Evolutionary conservation across 1,139 yeast genomes (phyloP).

Genomic region (Meyerozyma elateridarum): DNA sequence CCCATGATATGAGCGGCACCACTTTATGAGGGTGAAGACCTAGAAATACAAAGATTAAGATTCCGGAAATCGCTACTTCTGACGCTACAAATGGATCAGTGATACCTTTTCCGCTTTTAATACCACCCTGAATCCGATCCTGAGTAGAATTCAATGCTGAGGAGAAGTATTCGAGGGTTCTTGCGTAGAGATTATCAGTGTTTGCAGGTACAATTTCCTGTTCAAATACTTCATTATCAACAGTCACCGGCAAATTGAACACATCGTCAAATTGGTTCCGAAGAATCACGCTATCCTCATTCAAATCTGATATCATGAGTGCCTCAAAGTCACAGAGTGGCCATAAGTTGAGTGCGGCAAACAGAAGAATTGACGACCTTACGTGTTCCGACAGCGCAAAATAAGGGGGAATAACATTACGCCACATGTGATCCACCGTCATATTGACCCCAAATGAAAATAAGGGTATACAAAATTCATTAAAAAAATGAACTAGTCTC

Average conservation of each 20-base stretch:
- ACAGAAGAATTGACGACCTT: slow-evolving; percentile 20
- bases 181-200: not conserved
- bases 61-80: slow-evolving; percentile 20
- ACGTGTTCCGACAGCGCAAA: slow-evolving; percentile 20
- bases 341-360: slow-evolving; percentile 19
- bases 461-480: slow-evolving; percentile 1
- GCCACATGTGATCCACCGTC: not conserved
- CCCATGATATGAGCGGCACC: slow-evolving; percentile 15
- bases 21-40: slow-evolving; percentile 29
- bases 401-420: slow-evolving; percentile 6
- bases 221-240: too few relatives aligned
- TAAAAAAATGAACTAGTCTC: slow-evolving; percentile 5
- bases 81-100: slow-evolving; percentile 11
- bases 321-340: slow-evolving; percentile 15
- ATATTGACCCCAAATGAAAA: slow-evolving; percentile 2
- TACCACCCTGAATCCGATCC: too few relatives aligned
- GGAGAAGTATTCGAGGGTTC: slow-evolving; percentile 2
- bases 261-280: too few relatives aligned
- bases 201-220: not conserved
- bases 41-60: slow-evolving; percentile 24
- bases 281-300: too few relatives aligned
- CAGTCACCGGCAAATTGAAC: too few relatives aligned
- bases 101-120: too few relatives aligned
- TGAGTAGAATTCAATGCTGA: not conserved
- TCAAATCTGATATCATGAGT: not conserved